Base-by-base conservation (phyloP, 1,284 basidiomycete genomes). In the Puccinia triticina region DNA sequence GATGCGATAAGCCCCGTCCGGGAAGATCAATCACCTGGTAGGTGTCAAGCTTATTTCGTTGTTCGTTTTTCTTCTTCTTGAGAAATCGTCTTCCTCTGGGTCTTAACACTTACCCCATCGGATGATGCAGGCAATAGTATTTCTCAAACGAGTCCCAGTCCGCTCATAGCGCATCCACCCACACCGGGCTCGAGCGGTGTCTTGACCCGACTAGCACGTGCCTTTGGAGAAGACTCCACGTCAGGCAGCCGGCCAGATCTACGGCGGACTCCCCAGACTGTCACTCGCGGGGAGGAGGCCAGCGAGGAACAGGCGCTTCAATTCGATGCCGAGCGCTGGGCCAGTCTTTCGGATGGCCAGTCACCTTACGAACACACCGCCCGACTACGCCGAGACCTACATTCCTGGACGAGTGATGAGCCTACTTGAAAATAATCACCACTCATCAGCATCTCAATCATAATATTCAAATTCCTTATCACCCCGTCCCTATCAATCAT, bases 201-300 rank as follows among this genome's bases (percentile, higher is more conserved):
- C 40, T 64, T 77, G 59, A 64, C 74, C 48, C 34, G 74, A 77
- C 11, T 77, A 50, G 74, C 57, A 26, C 57, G 55, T 29, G 74
- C 59, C 23, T 77, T 77, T 48, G 74, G 57, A 14, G 74, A 64
- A 26, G 74, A 16, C 29, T 46, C 55, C 23, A 77, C n/a, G 46
- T 77, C 74, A 34, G 21, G 34, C 7, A 26, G 40, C 59, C n/a
- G 40, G n/a, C 37, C 34, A 23, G 34, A 43, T 64, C 21, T 10
- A 3, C 40, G 64, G 18, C 57, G 0, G 4, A 53, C n/a, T 32
- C 21, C 74, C 7, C 43, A 18, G 40, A 29, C 7, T 29, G 29
- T 23, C 21, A 8, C 40, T 8, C 26, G 16, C 26, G 57, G 40
- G 2, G 74, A 77, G 59, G 21, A 77, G 48, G 59, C 74, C 40